phyloP scores from a whole-genome alignment of 1,284 basidiomycete species.

The Uromyces viciae-fabae region DNA sequence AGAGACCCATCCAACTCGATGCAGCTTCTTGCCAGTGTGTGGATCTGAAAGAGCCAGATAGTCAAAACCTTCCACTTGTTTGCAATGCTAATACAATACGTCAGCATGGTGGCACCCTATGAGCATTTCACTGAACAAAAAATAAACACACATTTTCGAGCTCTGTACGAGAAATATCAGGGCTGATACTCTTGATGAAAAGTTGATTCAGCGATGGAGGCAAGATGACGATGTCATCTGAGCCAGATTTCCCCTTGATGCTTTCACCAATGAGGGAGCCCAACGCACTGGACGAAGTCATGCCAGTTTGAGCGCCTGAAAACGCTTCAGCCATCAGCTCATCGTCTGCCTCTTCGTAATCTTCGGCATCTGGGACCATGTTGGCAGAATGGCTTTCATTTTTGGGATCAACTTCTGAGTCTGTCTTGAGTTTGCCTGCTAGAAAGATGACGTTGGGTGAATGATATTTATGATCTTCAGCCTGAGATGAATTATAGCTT shows the following conservation, averaged over 20 bases:
- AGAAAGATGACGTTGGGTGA: not conserved
- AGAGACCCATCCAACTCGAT: constrained; percentile 84
- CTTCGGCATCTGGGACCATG: constrained; percentile 14
- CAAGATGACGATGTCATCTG: constrained; percentile 61
- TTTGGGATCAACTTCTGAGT: not conserved
- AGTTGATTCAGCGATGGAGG: constrained; percentile 77
- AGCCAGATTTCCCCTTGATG: constrained; percentile 35
- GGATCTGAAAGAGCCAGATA: constrained; percentile 87
- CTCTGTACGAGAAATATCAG: constrained; percentile 77
- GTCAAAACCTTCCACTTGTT: constrained; percentile 56
- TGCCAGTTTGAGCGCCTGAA: not conserved
- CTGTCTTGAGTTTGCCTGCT: constrained; percentile 13
- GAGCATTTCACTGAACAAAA: constrained; percentile 50
- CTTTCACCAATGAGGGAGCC: constrained; percentile 44
- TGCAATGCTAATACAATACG: constrained; percentile 53
- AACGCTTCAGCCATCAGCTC: constrained; percentile 36
- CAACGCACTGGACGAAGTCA: constrained; percentile 18
- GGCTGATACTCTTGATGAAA: constrained; percentile 87
- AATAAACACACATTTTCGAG: constrained; percentile 69
- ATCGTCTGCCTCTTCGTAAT: constrained; percentile 31
- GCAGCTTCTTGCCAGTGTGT: constrained; percentile 79
- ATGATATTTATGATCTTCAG: too few species aligned
- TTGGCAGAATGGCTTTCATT: constrained; percentile 20
- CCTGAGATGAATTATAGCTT: too few species aligned
- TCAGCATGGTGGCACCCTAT: constrained; percentile 53